phyloP scores from a whole-genome alignment of 345 rosid genomes.

The Capsella bursapastoris region DNA sequence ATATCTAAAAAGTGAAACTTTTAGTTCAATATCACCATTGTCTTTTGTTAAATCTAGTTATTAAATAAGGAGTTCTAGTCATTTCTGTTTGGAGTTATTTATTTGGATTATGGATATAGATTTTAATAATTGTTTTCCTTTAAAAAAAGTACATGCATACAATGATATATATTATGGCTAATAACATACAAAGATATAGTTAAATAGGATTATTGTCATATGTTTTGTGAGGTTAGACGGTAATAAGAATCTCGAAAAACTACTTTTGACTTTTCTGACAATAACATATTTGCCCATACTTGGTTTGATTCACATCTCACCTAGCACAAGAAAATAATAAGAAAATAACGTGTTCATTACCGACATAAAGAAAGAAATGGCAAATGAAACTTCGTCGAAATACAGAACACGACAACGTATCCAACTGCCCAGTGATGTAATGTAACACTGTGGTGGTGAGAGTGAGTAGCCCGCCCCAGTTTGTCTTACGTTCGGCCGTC shows the following conservation, averaged over 20 bases:
- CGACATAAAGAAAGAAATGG: slow-evolving; percentile 22
- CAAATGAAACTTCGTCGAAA: slow-evolving; percentile 33
- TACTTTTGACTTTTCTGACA: slow-evolving; percentile 17
- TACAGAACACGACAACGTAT: slow-evolving; percentile 8
- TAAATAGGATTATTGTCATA: neutral
- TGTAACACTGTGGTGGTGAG: slow-evolving; percentile 3
- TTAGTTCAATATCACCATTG: slow-evolving; percentile 12
- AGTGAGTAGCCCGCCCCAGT: neutral
- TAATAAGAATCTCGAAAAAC: slow-evolving; percentile 33
- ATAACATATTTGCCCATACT: neutral
- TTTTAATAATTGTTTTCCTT: too few relatives aligned
- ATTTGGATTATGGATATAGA: neutral
- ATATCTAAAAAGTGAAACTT: neutral
- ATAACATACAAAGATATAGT: neutral
- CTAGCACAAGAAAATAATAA: neutral
- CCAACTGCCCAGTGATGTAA: slow-evolving; percentile 25
- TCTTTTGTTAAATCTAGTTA: neutral
- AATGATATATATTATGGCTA: neutral
- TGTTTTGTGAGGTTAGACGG: neutral
- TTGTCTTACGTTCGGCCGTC: slow-evolving; percentile 17
- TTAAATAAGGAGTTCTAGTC: neutral
- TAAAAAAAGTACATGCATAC: neutral
- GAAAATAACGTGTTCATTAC: slow-evolving; percentile 22
- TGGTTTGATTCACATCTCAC: slow-evolving; percentile 19
- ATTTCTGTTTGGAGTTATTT: slow-evolving; percentile 3